Conservation (phyloP, 73 alveolate species). For the Paramecium caudatum region DNA sequence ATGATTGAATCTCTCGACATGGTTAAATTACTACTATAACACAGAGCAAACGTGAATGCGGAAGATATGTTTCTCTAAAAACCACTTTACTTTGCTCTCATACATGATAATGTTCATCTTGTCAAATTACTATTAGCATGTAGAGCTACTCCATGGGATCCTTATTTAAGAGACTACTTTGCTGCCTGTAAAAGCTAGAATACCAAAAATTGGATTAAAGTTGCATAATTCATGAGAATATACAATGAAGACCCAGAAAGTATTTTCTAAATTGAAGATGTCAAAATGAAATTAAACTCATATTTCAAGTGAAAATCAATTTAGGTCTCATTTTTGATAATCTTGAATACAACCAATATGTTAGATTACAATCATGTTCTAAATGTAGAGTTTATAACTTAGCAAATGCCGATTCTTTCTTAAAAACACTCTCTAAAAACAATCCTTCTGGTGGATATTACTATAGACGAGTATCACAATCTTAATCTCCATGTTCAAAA, state of each 20-base stretch:
- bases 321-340: constrained; percentile 70
- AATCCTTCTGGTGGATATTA: constrained; percentile 74
- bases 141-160: constrained; percentile 63
- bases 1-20: background rate
- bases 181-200: background rate
- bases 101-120: background rate
- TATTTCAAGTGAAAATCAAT: constrained; percentile 57
- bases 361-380: constrained; percentile 71
- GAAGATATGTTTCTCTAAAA: constrained; percentile 38
- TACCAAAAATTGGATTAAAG: constrained; percentile 25
- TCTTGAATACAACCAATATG: constrained; percentile 74
- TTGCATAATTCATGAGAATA: constrained; percentile 20
- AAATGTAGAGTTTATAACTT: constrained; percentile 48
- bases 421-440: constrained; percentile 66
- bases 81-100: constrained; percentile 53
- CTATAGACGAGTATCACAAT: constrained; percentile 67
- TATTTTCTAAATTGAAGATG: background rate
- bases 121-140: constrained; percentile 3
- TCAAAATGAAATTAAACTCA: background rate
- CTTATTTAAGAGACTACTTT: constrained; percentile 50
- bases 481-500: constrained; percentile 73
- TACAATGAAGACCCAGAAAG: constrained; percentile 27
- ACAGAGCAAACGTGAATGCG: background rate
- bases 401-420: constrained; percentile 57
- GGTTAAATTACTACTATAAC: background rate